phyloP scores from a whole-genome alignment of 345 rosid species.

The Linum usitatissimum region DNA sequence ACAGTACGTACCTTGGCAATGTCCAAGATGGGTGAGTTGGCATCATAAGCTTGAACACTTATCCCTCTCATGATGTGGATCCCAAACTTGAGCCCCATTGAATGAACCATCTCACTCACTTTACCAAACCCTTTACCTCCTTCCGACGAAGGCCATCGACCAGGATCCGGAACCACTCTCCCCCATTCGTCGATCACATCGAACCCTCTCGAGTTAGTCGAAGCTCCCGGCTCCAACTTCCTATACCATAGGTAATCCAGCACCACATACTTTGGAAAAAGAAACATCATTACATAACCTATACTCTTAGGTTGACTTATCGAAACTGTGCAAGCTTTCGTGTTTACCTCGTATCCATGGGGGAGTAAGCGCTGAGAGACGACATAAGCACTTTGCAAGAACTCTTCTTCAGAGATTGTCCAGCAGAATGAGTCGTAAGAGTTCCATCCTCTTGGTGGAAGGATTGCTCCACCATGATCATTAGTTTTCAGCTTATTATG shows the following conservation, averaged over 20 bases:
- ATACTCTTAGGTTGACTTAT: no score
- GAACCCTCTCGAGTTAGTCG: slow-evolving; percentile 54
- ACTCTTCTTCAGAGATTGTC: slow-evolving; percentile 77
- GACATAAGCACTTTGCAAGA: slow-evolving; percentile 54
- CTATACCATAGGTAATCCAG: slow-evolving; percentile 96
- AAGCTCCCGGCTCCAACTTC: slow-evolving; percentile 63
- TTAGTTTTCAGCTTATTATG: not conserved
- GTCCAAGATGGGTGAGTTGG: slow-evolving; percentile 65
- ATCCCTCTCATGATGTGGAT: slow-evolving; percentile 91
- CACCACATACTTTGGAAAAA: slow-evolving; percentile 56
- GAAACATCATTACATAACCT: not conserved
- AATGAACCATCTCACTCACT: slow-evolving; percentile 21
- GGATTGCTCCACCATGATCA: slow-evolving; percentile 31
- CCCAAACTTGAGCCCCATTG: slow-evolving; percentile 89
- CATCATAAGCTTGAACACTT: slow-evolving; percentile 79
- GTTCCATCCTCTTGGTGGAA: slow-evolving; percentile 96
- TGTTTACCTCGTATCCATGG: slow-evolving; percentile 60
- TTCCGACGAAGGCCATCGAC: slow-evolving; percentile 84
- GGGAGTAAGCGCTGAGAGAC: slow-evolving; percentile 51
- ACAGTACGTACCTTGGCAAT: slow-evolving; percentile 42
- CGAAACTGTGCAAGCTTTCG: not conserved
- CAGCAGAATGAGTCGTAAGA: slow-evolving; percentile 89
- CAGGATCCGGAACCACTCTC: slow-evolving; percentile 66
- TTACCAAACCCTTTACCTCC: slow-evolving; percentile 43
- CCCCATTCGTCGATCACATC: slow-evolving; percentile 98